Evolutionary conservation across 1,139 yeast species (phyloP).

Genomic region (Debaryomyces coudertii): DNA sequence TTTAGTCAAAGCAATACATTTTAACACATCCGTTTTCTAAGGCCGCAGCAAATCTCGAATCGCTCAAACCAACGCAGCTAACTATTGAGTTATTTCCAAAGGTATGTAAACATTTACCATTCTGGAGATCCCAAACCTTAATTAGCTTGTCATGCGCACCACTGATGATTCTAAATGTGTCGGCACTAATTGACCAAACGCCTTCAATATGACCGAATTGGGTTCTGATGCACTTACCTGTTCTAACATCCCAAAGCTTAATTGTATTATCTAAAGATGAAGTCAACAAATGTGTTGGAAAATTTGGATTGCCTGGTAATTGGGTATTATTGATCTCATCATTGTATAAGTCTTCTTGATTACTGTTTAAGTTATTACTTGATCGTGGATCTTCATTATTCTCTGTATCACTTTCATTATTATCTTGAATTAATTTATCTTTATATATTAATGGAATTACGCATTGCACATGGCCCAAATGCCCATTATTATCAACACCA

Average conservation of each 20-base stretch:
- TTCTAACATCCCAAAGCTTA: slow-evolving; percentile 85
- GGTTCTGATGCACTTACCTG: slow-evolving; percentile 88
- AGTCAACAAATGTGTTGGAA: slow-evolving; percentile 82
- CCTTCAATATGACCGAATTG: slow-evolving; percentile 98
- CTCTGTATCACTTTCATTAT: slow-evolving; percentile 28
- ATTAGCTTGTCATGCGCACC: slow-evolving; percentile 92
- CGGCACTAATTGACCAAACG: slow-evolving; percentile 95
- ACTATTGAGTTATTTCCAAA: slow-evolving; percentile 78
- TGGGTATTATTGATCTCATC: slow-evolving; percentile 27
- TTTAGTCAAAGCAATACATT: slow-evolving; percentile 73
- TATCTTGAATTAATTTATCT: slow-evolving; percentile 50
- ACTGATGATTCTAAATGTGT: slow-evolving; percentile 88
- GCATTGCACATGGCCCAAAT: slow-evolving; percentile 87
- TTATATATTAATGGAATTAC: slow-evolving; percentile 80
- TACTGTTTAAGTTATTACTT: slow-evolving; percentile 2
- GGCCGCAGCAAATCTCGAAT: slow-evolving; percentile 87
- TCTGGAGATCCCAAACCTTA: slow-evolving; percentile 94
- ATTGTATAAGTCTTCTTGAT: slow-evolving; percentile 8
- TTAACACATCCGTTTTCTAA: slow-evolving; percentile 84
- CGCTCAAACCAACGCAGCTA: slow-evolving; percentile 86
- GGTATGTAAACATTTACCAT: slow-evolving; percentile 92
- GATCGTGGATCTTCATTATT: neutral
- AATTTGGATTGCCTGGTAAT: slow-evolving; percentile 33
- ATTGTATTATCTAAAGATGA: slow-evolving; percentile 93
- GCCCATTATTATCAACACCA: slow-evolving; percentile 68